Base-by-base conservation (phyloP, 2,329 filamentous ascomycete species). In the Dothideomycetes sp. region DNA sequence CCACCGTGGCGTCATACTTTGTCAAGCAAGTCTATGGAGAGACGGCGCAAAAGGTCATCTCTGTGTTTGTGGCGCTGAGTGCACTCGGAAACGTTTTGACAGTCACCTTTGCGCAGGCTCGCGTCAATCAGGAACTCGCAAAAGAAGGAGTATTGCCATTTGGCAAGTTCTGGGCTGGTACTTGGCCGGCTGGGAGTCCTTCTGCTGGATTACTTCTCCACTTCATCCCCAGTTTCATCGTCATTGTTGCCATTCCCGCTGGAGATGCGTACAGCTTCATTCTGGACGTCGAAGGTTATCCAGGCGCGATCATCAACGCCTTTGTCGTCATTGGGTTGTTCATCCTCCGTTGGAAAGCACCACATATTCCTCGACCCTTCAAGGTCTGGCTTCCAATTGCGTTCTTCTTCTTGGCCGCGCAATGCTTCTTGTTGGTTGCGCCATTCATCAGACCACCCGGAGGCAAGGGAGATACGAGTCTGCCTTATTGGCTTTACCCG, bases 11-110 rank as follows among this genome's bases (percentile, higher is more conserved):
- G 0, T 73, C 70, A 0, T 62, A 66, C 4, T 75, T 77, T 55
- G 77, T 79, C 58, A 64, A 67, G 79, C 45, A 63, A 68, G 5
- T 61, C 78, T 0, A 83, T 84, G 54, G 79, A 79, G 0, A 57
- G 63, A 2, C 63, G 62, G 80, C 79, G 0, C 67, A 68, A 24
- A 65, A 63, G 1, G 58, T 82, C 2, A 60, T 84, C 2, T 75
- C 79, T 0, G 55, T 82, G 7, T 72, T 75, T 0, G 77, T 85
- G 24, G 80, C 80, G 0, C 59, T 82, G 17, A 82, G 77, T 1
- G 79, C 78, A 0, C 72, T 69, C 2, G 81, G 80, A 0, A 85
- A 85, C 52, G 79, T 85, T 11, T 78, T 85, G 70, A 78, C 82
- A 0, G 78, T 81, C 2, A 76, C 77, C 0, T 85, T 84, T 10